These are phyloP conservation scores for Graphium sp. DNA, from an alignment of 2,329 filamentous ascomycete species.

Conservation along the genomic window DNA sequence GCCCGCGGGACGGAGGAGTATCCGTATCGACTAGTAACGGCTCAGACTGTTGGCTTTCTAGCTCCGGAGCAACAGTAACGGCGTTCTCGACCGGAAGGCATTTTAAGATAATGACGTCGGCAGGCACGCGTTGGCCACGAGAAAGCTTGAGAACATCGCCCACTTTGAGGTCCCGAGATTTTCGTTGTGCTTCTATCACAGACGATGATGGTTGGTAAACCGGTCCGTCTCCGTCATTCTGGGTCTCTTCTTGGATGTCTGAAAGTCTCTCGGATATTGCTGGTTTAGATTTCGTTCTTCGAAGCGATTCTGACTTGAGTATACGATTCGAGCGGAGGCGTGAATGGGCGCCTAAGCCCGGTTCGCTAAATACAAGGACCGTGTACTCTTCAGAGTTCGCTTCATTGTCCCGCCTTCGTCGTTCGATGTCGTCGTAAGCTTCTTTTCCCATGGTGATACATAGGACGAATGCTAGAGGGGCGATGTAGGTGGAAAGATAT, in stretches of 20 bases:
- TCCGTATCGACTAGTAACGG: conserved; percentile 3
- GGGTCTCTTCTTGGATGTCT: conserved; percentile 51
- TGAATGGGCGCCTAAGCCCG: conserved; percentile 16
- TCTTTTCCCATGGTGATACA: conserved; percentile 90
- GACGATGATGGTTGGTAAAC: conserved; percentile 24
- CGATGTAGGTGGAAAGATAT: conserved; percentile 88
- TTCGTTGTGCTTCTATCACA: conserved; percentile 55
- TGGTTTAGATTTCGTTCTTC: conserved; percentile 3
- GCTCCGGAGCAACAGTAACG: conserved; percentile 17
- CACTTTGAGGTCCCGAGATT: conserved; percentile 77
- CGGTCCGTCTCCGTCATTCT: conserved; percentile 22
- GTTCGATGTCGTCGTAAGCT: conserved; percentile 79
- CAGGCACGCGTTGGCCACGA: conserved; percentile 86
- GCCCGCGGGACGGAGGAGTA: too few species aligned
- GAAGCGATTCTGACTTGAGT: conserved; percentile 2
- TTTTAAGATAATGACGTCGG: conserved; percentile 86
- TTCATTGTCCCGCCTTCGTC: conserved; percentile 75
- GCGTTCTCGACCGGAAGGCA: conserved; percentile 33
- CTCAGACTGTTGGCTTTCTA: conserved; percentile 3
- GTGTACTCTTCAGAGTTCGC: conserved; percentile 86
- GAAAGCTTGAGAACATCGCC: conserved; percentile 87
- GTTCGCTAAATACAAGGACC: conserved; percentile 54
- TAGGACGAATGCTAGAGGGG: conserved; percentile 80
- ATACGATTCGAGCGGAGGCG: conserved; percentile 23
- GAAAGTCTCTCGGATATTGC: conserved; percentile 21